Conservation (phyloP, 306 rosid genomes). For the Lathyrus tuberosus region DNA sequence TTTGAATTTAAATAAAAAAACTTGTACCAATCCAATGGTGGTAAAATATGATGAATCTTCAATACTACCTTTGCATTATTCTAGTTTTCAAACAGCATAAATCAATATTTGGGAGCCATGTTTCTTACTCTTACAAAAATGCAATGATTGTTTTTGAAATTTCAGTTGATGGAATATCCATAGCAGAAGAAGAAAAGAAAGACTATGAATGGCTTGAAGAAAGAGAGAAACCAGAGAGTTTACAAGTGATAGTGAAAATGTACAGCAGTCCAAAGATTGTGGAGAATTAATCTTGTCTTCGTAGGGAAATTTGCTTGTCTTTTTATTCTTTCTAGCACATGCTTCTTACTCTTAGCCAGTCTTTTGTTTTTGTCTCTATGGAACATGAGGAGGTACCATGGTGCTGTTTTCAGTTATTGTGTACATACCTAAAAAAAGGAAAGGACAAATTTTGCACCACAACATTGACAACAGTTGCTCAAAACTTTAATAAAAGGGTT, state of each 20-base stretch:
- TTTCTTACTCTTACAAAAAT: neutral
- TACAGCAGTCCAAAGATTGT: constrained; percentile 70
- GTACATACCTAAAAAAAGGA: constrained; percentile 55
- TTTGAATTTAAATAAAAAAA: too few species aligned
- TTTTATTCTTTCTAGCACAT: constrained; percentile 20
- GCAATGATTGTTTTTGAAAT: neutral
- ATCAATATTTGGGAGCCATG: neutral
- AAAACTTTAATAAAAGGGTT: neutral
- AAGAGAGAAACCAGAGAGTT: constrained; percentile 62
- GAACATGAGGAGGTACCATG: too few species aligned
- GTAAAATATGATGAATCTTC: too few species aligned
- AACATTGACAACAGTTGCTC: constrained; percentile 16
- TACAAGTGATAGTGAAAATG: constrained; percentile 54
- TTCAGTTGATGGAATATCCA: constrained; percentile 53
- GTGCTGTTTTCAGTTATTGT: constrained; percentile 39
- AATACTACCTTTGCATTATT: too few species aligned
- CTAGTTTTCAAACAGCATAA: too few species aligned
- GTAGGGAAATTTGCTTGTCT: too few species aligned
- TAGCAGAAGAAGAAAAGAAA: constrained; percentile 63
- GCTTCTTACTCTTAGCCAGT: neutral
- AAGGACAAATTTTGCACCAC: constrained; percentile 40
- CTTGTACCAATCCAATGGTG: too few species aligned
- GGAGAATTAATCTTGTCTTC: constrained; percentile 44
- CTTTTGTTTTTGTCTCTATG: constrained; percentile 30
- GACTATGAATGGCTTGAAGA: constrained; percentile 82